A percentile compares a stretch with the other conserved stretches of the same genome.
Evolutionary conservation across 2,329 filamentous ascomycete genomes (phyloP).

Genomic region (Colletotrichum costaricense): DNA sequence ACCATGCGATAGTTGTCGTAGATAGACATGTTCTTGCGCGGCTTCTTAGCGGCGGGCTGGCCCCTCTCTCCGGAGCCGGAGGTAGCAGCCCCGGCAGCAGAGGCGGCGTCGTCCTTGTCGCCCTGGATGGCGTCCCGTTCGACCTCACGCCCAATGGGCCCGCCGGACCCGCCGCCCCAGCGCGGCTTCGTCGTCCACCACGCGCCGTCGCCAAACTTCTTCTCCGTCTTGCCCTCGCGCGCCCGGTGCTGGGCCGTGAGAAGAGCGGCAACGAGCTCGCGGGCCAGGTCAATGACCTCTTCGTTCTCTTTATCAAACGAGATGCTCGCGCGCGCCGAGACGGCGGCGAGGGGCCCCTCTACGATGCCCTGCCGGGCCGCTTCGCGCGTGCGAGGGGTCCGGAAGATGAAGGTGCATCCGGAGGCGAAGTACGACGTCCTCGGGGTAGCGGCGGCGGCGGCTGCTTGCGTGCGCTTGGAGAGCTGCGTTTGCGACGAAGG

Average conservation of each 20-base stretch:
- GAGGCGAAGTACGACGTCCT: conserved; percentile 68
- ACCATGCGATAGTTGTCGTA: conserved; percentile 75
- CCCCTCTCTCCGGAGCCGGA: conserved; percentile 22
- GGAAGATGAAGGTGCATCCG: conserved; percentile 69
- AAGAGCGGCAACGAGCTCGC: conserved; percentile 70
- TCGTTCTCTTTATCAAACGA: conserved; percentile 66
- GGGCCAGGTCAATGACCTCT: conserved; percentile 69
- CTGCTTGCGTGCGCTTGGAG: conserved; percentile 3
- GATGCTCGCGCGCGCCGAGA: conserved; percentile 67
- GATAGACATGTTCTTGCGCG: conserved; percentile 66
- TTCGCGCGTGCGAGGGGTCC: conserved; percentile 69
- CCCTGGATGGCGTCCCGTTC: conserved; percentile 59
- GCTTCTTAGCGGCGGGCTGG: conserved; percentile 55
- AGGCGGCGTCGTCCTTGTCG: conserved; percentile 54
- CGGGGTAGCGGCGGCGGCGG: conserved; percentile 29
- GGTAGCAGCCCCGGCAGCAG: no score
- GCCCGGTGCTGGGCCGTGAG: conserved; percentile 73
- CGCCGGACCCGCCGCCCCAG: conserved; percentile 73
- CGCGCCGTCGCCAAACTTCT: conserved; percentile 65
- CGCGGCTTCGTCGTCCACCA: conserved; percentile 72
- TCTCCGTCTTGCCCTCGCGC: conserved; percentile 67
- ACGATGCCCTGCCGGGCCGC: conserved; percentile 69
- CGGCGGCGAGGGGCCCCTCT: conserved; percentile 70
- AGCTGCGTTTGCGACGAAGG: conserved; percentile 38
- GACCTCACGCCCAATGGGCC: conserved; percentile 71